phyloP scores from a whole-genome alignment of 441 rosid species.

The Adansonia grandidieri region DNA sequence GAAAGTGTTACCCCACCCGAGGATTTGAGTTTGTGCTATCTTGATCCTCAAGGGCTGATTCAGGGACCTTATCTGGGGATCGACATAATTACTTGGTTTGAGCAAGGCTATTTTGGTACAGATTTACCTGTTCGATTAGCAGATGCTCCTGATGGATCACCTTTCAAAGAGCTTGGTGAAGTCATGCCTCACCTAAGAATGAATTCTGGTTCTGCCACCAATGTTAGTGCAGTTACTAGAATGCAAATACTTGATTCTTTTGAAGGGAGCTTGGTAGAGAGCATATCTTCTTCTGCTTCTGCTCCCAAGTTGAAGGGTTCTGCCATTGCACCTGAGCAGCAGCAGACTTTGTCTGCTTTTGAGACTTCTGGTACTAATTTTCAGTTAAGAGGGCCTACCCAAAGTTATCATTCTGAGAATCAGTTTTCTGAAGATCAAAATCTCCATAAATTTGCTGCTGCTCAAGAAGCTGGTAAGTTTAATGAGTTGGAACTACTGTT shows the following conservation, averaged over 20 bases:
- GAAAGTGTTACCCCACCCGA: slow-evolving; percentile 33
- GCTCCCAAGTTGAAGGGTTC: slow-evolving; percentile 10
- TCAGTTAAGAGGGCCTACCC: slow-evolving; percentile 13
- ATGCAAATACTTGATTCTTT: slow-evolving; percentile 4
- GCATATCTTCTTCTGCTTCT: neutral
- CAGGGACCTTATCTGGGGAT: slow-evolving; percentile 72
- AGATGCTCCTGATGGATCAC: slow-evolving; percentile 60
- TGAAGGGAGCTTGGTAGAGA: slow-evolving; percentile 1
- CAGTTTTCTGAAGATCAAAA: slow-evolving; percentile 49
- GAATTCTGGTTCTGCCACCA: neutral
- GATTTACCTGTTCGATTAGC: slow-evolving; percentile 61
- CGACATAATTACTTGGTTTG: slow-evolving; percentile 65
- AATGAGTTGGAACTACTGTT: slow-evolving; percentile 20
- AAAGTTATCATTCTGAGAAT: slow-evolving; percentile 22
- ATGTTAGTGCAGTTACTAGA: neutral
- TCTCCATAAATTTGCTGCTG: slow-evolving; percentile 53
- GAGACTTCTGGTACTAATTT: slow-evolving; percentile 2
- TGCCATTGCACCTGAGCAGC: neutral
- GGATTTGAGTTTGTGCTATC: slow-evolving; percentile 56
- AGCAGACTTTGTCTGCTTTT: slow-evolving; percentile 21
- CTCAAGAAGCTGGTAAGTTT: slow-evolving; percentile 70
- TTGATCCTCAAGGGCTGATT: slow-evolving; percentile 62
- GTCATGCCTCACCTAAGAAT: slow-evolving; percentile 45
- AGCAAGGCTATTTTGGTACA: slow-evolving; percentile 67
- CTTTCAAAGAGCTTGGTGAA: slow-evolving; percentile 55